Percentiles rank a stretch among this genome's conserved stretches.
phyloP scores from a whole-genome alignment of 768 basidiomycete genomes.

The Dentipellis sp. region DNA sequence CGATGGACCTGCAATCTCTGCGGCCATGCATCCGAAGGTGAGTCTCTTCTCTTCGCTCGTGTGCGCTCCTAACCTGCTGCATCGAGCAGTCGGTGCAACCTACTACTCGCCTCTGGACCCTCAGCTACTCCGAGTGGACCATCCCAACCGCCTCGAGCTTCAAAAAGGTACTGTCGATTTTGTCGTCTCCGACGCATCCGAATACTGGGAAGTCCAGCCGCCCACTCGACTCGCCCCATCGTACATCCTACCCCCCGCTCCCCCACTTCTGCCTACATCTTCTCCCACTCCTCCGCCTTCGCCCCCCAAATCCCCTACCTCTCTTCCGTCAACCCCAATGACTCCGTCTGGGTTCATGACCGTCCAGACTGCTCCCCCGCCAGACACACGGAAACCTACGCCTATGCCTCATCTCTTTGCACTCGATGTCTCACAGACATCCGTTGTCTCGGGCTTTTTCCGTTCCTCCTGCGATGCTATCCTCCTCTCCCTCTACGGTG shows the following conservation, averaged over 20 bases:
- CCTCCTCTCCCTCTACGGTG: slow-evolving; percentile 55
- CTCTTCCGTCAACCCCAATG: slow-evolving; percentile 23
- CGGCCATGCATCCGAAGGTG: slow-evolving; percentile 74
- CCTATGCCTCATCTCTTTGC: slow-evolving; percentile 79
- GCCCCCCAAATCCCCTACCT: slow-evolving; percentile 27
- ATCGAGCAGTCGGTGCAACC: background rate
- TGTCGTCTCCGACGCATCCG: slow-evolving; percentile 48
- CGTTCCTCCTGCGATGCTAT: slow-evolving; percentile 56
- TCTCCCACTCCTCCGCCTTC: slow-evolving; percentile 12
- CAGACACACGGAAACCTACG: slow-evolving; percentile 41
- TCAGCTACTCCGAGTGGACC: slow-evolving; percentile 71
- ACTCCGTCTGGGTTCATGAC: too few relatives aligned
- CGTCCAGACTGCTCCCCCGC: background rate
- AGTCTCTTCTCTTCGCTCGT: slow-evolving; percentile 16
- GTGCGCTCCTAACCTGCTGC: background rate
- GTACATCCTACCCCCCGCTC: slow-evolving; percentile 43
- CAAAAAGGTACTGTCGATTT: slow-evolving; percentile 91
- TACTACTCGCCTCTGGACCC: slow-evolving; percentile 64
- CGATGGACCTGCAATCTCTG: slow-evolving; percentile 94
- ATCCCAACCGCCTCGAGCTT: slow-evolving; percentile 75
- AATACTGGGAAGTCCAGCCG: slow-evolving; percentile 80
- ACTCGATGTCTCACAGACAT: slow-evolving; percentile 71
- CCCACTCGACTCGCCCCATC: slow-evolving; percentile 42
- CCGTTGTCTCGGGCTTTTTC: slow-evolving; percentile 63
- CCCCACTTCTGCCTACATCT: slow-evolving; percentile 41